Conservation (phyloP, 129 eudicot genomes). For the Dittrichia graveolens region DNA sequence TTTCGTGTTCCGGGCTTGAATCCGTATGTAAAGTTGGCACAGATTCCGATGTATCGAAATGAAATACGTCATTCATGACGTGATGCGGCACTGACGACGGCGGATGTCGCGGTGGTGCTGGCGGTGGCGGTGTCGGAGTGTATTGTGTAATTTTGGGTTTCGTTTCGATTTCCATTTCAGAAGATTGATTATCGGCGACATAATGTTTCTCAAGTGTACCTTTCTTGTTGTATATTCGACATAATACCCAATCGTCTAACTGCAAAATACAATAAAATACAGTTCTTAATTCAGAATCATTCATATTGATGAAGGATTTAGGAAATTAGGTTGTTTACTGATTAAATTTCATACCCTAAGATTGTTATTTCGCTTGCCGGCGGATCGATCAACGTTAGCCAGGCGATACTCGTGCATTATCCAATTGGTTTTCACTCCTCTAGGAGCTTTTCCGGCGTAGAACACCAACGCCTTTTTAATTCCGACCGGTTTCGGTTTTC, state of each 20-base stretch:
- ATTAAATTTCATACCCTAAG: constrained; percentile 46
- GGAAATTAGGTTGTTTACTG: not conserved
- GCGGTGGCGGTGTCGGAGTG: constrained; percentile 4
- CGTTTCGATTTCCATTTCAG: constrained; percentile 52
- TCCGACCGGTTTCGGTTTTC: constrained; percentile 62
- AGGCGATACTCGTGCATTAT: constrained; percentile 76
- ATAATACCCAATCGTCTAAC: constrained; percentile 77
- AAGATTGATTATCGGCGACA: constrained; percentile 36
- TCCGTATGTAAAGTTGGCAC: constrained; percentile 56
- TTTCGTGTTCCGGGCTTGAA: constrained; percentile 59
- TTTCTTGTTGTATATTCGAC: constrained; percentile 76
- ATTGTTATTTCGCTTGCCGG: constrained; percentile 55
- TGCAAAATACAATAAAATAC: constrained; percentile 15
- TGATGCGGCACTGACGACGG: constrained; percentile 35
- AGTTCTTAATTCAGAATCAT: not conserved
- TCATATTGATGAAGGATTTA: not conserved
- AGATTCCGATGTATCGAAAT: constrained; percentile 58
- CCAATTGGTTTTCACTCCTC: constrained; percentile 71
- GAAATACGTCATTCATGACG: constrained; percentile 41
- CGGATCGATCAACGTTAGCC: constrained; percentile 69
- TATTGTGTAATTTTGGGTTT: constrained; percentile 43
- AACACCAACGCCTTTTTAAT: constrained; percentile 70
- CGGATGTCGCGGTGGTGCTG: constrained; percentile 6
- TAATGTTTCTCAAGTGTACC: constrained; percentile 56
- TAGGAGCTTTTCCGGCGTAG: constrained; percentile 74